These are phyloP conservation scores for Bipolaris victoriae DNA, from an alignment of 2,329 filamentous ascomycete species.

Conservation along the genomic window DNA sequence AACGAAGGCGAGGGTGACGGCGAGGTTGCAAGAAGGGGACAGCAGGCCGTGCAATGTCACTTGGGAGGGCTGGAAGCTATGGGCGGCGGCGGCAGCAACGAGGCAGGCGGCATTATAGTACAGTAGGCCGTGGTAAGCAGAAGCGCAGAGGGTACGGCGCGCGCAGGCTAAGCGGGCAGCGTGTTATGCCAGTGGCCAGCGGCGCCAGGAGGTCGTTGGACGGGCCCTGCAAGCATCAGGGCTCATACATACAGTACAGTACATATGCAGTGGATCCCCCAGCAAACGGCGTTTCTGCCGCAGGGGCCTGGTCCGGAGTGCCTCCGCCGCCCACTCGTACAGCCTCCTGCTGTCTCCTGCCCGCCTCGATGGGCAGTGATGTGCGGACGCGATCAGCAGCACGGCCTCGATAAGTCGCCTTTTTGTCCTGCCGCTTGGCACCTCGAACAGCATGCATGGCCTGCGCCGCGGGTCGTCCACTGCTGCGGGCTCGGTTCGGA, in stretches of 20 bases:
- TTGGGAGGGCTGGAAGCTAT: background rate
- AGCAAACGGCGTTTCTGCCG: conserved; percentile 30
- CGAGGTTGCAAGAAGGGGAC: conserved; percentile 1
- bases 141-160: conserved; percentile 38
- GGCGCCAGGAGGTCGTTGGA: conserved; percentile 20
- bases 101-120: conserved; percentile 20
- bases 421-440: conserved; percentile 15
- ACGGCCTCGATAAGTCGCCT: conserved; percentile 6
- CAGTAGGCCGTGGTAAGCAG: conserved; percentile 32
- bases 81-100: conserved; percentile 8
- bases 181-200: conserved; percentile 36
- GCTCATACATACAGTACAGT: conserved; percentile 9
- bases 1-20: conserved; percentile 5
- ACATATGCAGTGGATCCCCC: conserved; percentile 14
- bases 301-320: conserved; percentile 26
- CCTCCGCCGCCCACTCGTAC: conserved; percentile 14
- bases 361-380: conserved; percentile 12
- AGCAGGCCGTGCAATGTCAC: conserved; percentile 23
- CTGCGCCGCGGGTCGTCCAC: conserved; percentile 11
- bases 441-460: background rate
- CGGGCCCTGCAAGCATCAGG: conserved; percentile 25
- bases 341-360: conserved; percentile 25
- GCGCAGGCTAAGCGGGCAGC: conserved; percentile 25
- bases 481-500: conserved; percentile 20
- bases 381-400: conserved; percentile 16